Conservation (phyloP, 2,329 filamentous ascomycete species). For the Hawksworthiomyces lignivorus region DNA sequence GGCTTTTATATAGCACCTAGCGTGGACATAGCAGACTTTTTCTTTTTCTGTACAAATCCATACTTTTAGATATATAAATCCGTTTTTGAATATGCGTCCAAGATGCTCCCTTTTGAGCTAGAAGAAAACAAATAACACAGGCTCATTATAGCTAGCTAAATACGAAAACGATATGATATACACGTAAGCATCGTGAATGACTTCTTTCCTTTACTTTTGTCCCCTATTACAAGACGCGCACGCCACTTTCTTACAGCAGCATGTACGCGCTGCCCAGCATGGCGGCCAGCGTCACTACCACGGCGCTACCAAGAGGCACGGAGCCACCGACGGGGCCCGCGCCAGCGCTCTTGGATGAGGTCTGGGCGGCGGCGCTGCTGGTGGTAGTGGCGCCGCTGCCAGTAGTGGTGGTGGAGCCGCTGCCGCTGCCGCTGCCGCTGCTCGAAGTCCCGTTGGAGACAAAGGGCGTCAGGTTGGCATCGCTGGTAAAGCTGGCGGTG, state of each 20-base stretch:
- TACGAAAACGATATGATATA: no score
- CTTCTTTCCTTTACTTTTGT: not conserved
- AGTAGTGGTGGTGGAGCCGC: conserved; percentile 3
- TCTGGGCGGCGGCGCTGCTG: not conserved
- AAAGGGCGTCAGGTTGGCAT: conserved; percentile 25
- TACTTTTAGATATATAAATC: no score
- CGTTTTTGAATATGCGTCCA: no score
- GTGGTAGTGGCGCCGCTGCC: not conserved
- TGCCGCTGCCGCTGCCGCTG: not conserved
- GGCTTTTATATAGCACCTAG: not conserved
- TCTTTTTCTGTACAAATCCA: no score
- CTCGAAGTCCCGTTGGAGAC: conserved; percentile 15
- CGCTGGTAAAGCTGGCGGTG: conserved; percentile 22
- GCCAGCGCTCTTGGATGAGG: conserved; percentile 4
- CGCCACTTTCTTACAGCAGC: conserved; percentile 14
- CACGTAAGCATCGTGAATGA: no score
- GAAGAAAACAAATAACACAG: no score
- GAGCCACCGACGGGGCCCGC: conserved; percentile 5
- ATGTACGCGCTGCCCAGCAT: conserved; percentile 11
- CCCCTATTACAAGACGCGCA: no score
- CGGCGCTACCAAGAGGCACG: conserved; percentile 5
- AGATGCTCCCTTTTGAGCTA: no score
- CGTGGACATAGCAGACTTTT: no score
- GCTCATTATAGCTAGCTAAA: no score
- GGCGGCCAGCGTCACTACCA: conserved; percentile 4